Percentiles rank a stretch among this genome's conserved stretches.
These are phyloP conservation scores for Nakazawaea wyomingensis DNA, from an alignment of 805 yeast species.

Conservation along the genomic window DNA sequence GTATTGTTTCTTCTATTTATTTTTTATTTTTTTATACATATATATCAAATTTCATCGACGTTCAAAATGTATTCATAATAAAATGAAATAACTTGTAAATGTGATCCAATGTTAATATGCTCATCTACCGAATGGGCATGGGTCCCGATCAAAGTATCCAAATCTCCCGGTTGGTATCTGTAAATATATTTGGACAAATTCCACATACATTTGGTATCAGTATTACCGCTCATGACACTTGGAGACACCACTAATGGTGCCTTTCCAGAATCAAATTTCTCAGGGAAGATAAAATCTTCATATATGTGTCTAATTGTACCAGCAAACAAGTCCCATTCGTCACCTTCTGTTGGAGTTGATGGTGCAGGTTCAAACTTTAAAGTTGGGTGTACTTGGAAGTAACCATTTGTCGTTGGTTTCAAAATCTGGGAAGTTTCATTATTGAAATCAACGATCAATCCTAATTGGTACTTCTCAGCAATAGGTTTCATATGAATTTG, in stretches of 20 bases:
- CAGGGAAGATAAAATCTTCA: constrained; percentile 41
- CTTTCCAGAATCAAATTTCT: constrained; percentile 11
- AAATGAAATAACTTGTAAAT: constrained; percentile 54
- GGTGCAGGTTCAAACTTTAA: constrained; percentile 35
- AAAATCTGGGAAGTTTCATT: constrained; percentile 14
- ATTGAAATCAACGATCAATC: constrained; percentile 28
- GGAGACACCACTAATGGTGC: constrained; percentile 36
- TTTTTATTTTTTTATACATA: no score
- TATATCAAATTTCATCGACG: constrained; percentile 23
- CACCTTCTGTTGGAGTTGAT: constrained; percentile 28
- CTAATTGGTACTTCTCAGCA: constrained; percentile 42
- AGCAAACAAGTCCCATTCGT: constrained; percentile 37
- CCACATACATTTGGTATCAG: constrained; percentile 61
- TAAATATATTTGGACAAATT: constrained; percentile 47
- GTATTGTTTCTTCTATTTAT: no score
- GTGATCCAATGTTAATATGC: constrained; percentile 46
- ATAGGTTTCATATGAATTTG: constrained; percentile 27
- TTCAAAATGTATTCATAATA: constrained; percentile 43
- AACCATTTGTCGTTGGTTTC: constrained; percentile 16
- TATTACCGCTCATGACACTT: constrained; percentile 50
- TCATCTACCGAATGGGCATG: constrained; percentile 65
- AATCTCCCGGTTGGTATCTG: constrained; percentile 47
- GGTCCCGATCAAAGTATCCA: constrained; percentile 26
- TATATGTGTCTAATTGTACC: constrained; percentile 54
- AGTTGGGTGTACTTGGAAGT: constrained; percentile 15